These are phyloP conservation scores for Paracoccidioides brasiliensis DNA, from an alignment of 2,329 filamentous ascomycete genomes.

Conservation along the genomic window DNA sequence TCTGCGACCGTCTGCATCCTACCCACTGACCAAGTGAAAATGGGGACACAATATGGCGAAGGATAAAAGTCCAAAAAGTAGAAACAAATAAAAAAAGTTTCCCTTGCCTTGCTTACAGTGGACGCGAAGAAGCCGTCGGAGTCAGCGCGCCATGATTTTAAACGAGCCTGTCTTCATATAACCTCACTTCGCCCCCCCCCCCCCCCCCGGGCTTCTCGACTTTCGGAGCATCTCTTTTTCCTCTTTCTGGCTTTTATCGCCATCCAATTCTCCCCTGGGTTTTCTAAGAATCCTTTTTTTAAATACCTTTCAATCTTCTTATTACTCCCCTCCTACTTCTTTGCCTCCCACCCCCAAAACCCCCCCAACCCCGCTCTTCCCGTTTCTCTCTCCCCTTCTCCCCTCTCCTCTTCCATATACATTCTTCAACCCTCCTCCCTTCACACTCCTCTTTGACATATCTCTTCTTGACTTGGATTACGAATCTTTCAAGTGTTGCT, in stretches of 20 bases:
- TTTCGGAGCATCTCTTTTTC: constrained; percentile 5
- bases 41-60: neutral
- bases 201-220: too few species aligned
- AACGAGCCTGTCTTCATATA: constrained; percentile 4
- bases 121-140: neutral
- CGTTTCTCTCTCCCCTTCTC: too few species aligned
- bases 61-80: neutral
- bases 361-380: constrained; percentile 5
- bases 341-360: constrained; percentile 9
- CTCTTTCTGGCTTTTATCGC: constrained; percentile 8
- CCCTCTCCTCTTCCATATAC: constrained; percentile 2
- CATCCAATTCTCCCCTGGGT: constrained; percentile 12
- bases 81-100: neutral
- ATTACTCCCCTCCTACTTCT: constrained; percentile 6
- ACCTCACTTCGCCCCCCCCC: constrained; percentile 15
- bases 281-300: constrained; percentile 9
- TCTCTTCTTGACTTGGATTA: constrained; percentile 1
- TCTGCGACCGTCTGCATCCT: constrained; percentile 8
- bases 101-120: neutral
- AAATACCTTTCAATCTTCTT: constrained; percentile 9
- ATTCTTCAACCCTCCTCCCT: neutral
- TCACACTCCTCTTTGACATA: neutral
- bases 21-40: constrained; percentile 1
- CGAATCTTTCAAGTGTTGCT: constrained; percentile 18
- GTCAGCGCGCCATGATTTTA: constrained; percentile 8